Base-by-base conservation (phyloP, 164 flowering plant species). In the Macadamia integrifolia region DNA sequence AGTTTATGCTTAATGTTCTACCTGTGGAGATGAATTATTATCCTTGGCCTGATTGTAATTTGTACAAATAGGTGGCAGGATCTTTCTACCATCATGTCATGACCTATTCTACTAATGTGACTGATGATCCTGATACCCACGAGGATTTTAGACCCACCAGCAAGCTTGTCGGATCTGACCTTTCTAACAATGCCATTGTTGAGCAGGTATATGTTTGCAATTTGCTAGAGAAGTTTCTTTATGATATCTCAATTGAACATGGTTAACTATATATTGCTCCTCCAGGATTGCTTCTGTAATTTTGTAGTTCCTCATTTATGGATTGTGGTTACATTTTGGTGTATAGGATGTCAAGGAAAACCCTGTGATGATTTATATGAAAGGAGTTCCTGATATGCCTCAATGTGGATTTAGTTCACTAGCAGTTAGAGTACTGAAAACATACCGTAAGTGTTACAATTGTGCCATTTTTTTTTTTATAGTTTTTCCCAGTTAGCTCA, bases 331-430 rank as follows among this genome's bases (percentile, higher is more conserved):
- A 12, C 17, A 10, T 53, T 66, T 60, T 78, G 50, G n/a, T 69
- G 58, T 60, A 48, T 72, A 93, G 98, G 98, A 93, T 84, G 84
- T 93, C 52, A 91, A 87, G 72, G 91, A 86, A 49, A 88, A 91
- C 60, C 91, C 92, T 59, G 91, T 91, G 46, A 89, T 93, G 91
- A 74, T 93, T 62, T 93, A 91, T 78, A 93, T 93, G 96, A 91
- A 93, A 81, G 98, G 98, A 65, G 85, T 84, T 61, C 98, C 96
- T 67, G 90, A 88, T 3, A 64, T 74, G 60, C 98, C 98, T 72
- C 88, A 79, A 72, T 93, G 98, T 73, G 96, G 98, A 46, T 93
- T 91, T 75, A 91, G 96, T 73, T 78, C 91, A 1, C 72, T 91
- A 31, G 98, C 98, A 14, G 92, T 93, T 60, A 84, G 89, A 81